Evolutionary conservation across 257 asterid species (phyloP), one percentile per base, ranked within the genome.

Genomic region (Mentha longifolia): DNA sequence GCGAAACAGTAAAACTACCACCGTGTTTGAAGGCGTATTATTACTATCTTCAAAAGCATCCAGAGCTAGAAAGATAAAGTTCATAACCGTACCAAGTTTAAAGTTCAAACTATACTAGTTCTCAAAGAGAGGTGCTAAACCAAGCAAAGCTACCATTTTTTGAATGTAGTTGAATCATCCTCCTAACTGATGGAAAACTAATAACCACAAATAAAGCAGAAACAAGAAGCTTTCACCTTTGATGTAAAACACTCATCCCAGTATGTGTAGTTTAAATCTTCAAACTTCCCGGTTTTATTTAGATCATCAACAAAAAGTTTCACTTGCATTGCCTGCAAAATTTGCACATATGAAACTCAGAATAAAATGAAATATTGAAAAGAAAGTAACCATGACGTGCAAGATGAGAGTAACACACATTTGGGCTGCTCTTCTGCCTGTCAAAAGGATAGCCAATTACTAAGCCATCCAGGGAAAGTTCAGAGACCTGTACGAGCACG

Each of bases 221-320:
- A 60, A 61, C 45, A 10, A 63, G 65, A 42, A 70, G 63, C 67
- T 66, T 76, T 64, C 71, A 89, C 97, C 98, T 87, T 91, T 30
- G 97, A 94, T 8, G 98, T 85, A 81, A 73, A 91, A 77, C 87
- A 70, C 80, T 94, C 99, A 15, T 91, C 85, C 97, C 95, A 89
- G 71, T 78, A 88, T 14, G 97, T 89, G 79, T 89, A 94, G 46
- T 78, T 89, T 43, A 94, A 54, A 70, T 84, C 93, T 71, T 76
- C 86, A 74, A 94, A 84, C 73, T 86, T 88, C 75, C 95, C 92
- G 3, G 96, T 88, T 63, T 74, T 74, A 39, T 74, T 74, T 70
- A 60, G 66, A 35, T 60, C 66, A 16, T 60, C 66, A 11, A 60
- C 33, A 10, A 60, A 60, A 35, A 60, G 49, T 30, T 60, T 60